Evolutionary conservation across 306 rosid genomes (phyloP), one percentile per base, ranked within the genome.

Genomic region (Vigna nakashimae): DNA sequence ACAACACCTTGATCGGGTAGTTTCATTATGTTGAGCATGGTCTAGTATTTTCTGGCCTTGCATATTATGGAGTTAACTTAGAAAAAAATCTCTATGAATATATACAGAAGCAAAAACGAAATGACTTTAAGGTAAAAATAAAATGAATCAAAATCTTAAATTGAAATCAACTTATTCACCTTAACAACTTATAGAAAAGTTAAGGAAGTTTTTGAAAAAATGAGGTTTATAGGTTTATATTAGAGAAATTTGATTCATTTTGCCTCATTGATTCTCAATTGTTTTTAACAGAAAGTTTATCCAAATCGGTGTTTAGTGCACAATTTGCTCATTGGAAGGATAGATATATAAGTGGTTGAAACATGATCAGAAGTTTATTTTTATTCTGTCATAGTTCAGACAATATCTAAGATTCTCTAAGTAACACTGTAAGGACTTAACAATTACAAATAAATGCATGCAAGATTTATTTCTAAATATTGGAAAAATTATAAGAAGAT

Each of bases 391-490:
- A 13, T 4, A 48, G 8, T 20, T 59, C 8, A 17, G 3, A 49
- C 12, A 48, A 9, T 59, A 48, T 78, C n/a, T 52, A 42, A 22
- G 59, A 14, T 58, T 78, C 52, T 14, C 71, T 36, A 22, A 67
- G 38, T 56, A 42, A 16, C 59, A 68, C 40, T 43, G 60, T 42
- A 34, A 45, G 57, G 60, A 68, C 30, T 10, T 22, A 24, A 15
- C 24, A 43, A n/a, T 66, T 30, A 53, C 48, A 59, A 26, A 58
- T 5, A 10, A 38, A 38, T 56, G 17, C 4, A 11, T 6, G 57
- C 60, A 69, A 49, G 17, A 28, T 69, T 69, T 49, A 69, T 69
- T 63, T 49, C 60, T 63, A 16, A 30, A 26, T 59, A 59, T 59
- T 28, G 4, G 40, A 28, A 22, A 11, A 12, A 22, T 24, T 57